Evolutionary conservation across 129 eudicot genomes (phyloP), one percentile per base, ranked within the genome.

Genomic region (Arctium lappa): DNA sequence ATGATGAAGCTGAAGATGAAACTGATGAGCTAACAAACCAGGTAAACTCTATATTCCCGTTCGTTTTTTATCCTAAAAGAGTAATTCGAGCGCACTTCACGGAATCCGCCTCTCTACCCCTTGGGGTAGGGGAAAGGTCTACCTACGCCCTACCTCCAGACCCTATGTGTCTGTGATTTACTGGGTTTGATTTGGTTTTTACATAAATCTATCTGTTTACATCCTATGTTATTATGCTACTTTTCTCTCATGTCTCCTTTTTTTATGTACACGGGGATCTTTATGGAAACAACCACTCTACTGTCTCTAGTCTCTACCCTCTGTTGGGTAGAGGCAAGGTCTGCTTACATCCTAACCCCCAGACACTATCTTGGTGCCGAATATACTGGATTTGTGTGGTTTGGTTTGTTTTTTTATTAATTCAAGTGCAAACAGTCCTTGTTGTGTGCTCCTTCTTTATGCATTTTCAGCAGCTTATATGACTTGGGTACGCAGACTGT

Each of bases 1-100:
- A 90, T 74, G 99, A 95, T 78, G 99, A 93, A 79, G 99, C 99
- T 72, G 99, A 95, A 81, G 99, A 95, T 82, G 99, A 95, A 88
- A 90, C 99, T 53, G 99, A 95, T 18, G 99, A 95, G 70, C 87
- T 95, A 72, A 95, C 99, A 80, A 93, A 91, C 82, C 99, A 95
- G 97, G 99, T 93, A 63, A 16, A 11, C 15, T 83, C 73, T 44
- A 70, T 48, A 44, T 38, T 62, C 53, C 37, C 46, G 29, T 32
- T 79, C 53, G 8, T 42, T 44, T 83, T 32, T 12, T 32, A 81
- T 13, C 27, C 30, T 81, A 56, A 31, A 81, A 56, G 73, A 36
- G 56, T 50, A 12, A 33, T 56, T 77, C 22, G 60, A 33, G 80
- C 33, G 5, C 73, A 63, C 5, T 50, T 50, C 63, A 50, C 13